Evolutionary conservation across 352 stramenopile species (phyloP), one percentile per base, ranked within the genome.

Genomic region (Phytophthora foliorum): DNA sequence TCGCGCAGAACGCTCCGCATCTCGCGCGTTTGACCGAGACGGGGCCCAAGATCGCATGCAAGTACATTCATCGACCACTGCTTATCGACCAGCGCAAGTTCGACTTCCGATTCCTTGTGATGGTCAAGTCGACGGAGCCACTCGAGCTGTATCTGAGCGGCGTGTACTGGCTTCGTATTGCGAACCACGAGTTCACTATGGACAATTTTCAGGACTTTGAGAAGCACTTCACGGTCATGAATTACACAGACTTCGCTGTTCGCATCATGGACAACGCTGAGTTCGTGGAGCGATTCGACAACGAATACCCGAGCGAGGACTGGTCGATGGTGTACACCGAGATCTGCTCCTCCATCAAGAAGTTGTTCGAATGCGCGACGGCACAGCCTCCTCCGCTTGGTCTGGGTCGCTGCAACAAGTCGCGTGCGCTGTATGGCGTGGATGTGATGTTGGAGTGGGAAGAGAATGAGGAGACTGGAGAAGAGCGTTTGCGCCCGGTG

Each of bases 141-240:
- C 50, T 88, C 25, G 70, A 83, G 44, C 34, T 88, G 24, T 85
- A 85, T 54, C 31, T 88, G 60, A 88, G 79, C 38, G 77, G 72
- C 25, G 77, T 88, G 11, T 88, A 74, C 29, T 88, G 77, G 74
- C 52, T 85, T 55, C 79, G 79, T 57, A 81, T 88, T 38, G 75
- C 80, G 42, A 88, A 88, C 72, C 79, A 82, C 29, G 75, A 81
- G 41, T 88, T 88, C 67, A 54, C 67, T 7, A 86, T 88, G 80
- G 77, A 88, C 70, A 46, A 73, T 41, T 86, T 88, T 58, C 64
- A 87, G 42, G 75, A 87, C 51, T 82, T 87, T 49, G 53, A 89
- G 49, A 86, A 80, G 50, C 81, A 89, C 58, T 89, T 87, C 39
- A 89, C 81, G 21, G 78, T 87, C 41, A 89, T 89, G 80, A 89